Evolutionary conservation across 2,329 filamentous ascomycete genomes (phyloP).

Genomic region (Zymoseptoria passerinii): DNA sequence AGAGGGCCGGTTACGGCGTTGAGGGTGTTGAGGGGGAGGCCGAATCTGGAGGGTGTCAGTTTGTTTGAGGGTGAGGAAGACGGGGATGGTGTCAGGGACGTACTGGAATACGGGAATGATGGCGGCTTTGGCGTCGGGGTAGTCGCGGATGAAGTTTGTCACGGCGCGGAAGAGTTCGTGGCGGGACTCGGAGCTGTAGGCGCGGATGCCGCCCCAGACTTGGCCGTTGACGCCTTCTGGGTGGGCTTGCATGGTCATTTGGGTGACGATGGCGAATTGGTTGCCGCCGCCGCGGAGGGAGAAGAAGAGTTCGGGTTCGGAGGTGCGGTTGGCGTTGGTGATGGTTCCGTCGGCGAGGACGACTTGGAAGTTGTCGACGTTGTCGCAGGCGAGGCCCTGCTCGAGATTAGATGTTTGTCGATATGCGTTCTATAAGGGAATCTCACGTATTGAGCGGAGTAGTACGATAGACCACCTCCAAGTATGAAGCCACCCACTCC

Average conservation of each 20-base stretch:
- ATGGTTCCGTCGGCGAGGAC: conserved; percentile 46
- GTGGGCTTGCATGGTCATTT: conserved; percentile 15
- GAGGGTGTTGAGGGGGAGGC: conserved; percentile 9
- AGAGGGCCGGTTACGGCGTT: conserved; percentile 14
- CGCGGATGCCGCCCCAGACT: conserved; percentile 15
- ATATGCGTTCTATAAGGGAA: no score
- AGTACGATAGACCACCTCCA: conserved; percentile 16
- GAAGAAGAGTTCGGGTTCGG: conserved; percentile 43
- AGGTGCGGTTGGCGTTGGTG: conserved; percentile 37
- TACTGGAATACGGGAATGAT: conserved; percentile 13
- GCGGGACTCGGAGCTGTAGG: conserved; percentile 10
- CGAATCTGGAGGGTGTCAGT: conserved; percentile 2
- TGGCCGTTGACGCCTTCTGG: conserved; percentile 14
- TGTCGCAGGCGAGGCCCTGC: conserved; percentile 12
- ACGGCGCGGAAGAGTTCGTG: conserved; percentile 11
- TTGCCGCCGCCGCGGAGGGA: conserved; percentile 47
- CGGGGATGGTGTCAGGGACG: no score
- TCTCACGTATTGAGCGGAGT: conserved; percentile 13
- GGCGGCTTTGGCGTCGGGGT: conserved; percentile 13
- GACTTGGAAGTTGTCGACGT: conserved; percentile 31
- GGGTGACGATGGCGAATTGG: conserved; percentile 31
- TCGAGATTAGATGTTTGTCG: neutral
- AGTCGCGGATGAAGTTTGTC: conserved; percentile 10
- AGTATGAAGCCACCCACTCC: conserved; percentile 12
- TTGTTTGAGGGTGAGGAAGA: no score